Evolutionary conservation across 1,284 basidiomycete genomes (phyloP), one percentile per base, ranked within the genome.

Genomic region (Vanrija sp.): DNA sequence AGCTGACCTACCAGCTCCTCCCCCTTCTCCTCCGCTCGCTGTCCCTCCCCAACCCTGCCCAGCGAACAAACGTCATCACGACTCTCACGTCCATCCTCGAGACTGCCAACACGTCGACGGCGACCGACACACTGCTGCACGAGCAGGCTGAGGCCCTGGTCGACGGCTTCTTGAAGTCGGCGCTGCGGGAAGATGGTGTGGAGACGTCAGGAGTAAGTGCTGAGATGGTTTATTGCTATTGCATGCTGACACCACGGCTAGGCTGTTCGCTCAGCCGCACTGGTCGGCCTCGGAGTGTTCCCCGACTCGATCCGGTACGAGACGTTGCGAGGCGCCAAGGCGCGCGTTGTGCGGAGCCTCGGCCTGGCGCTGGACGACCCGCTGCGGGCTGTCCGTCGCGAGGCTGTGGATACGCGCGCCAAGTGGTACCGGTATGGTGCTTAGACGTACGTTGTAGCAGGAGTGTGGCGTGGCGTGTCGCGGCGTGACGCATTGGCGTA

Each of bases 1-100:
- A 18, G 39, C 54, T 58, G 19, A 54, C 45, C 4, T n/a, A 16
- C 12, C 68, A 95, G 87, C 82, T 98, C 15, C 84, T 97, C 62
- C 93, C 95, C 0, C 80, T 98, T 16, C 82, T 99, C 1, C 80
- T 98, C 46, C 89, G 89, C 19, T 87, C 90, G 2, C 82, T 98
- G 7, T 83, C 87, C 39, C 78, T 96, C 1, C 83, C 85, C 1
- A 87, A 92, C 70, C 73, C 83, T 5, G 80, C 83, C 21, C 85
- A 94, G 55, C 84, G 90, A 18, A 80, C 82, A 3, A 86, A 88
- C 72, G 87, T 93, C 38, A 88, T 97, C 48, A 84, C 88, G 51
- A 88, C 87, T 1, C 80, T 98, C 29, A 81, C 85, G 3, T 81
- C 85, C 1, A 84, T 91, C 18, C 83, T 89, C 4, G 82, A 83